A percentile compares a stretch with the other conserved stretches of the same genome.
Conservation (phyloP, 2,329 filamentous ascomycete genomes). For the Myriosclerotinia curreyana region DNA sequence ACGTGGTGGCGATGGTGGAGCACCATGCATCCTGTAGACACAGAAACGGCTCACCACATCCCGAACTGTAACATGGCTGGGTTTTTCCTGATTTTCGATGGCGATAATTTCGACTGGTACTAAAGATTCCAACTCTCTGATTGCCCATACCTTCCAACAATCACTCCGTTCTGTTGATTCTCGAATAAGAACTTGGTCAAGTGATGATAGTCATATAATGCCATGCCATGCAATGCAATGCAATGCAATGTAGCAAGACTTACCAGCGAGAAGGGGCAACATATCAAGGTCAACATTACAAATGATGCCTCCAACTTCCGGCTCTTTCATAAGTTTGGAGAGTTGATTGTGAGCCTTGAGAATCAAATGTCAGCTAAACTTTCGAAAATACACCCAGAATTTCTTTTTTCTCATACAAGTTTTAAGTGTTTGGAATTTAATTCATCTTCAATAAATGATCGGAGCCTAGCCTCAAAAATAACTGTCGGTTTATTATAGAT, state of each 20-base stretch:
- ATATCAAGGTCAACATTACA: background rate
- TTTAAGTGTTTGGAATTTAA: background rate
- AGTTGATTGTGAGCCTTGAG: background rate
- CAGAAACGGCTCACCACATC: constrained; percentile 5
- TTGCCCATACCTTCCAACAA: background rate
- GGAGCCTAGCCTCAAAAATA: constrained; percentile 4
- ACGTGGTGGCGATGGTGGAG: background rate
- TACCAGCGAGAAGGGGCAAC: constrained; percentile 10
- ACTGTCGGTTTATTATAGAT: background rate
- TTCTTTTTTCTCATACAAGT: background rate
- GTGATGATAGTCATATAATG: background rate
- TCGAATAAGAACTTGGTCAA: background rate
- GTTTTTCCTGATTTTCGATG: background rate
- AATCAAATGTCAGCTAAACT: background rate
- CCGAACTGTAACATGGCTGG: background rate
- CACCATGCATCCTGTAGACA: constrained; percentile 12
- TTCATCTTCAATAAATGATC: background rate
- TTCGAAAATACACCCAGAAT: background rate
- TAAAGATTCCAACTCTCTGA: background rate
- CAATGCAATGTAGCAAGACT: background rate
- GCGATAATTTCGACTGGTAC: constrained; percentile 1
- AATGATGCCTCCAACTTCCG: constrained; percentile 8
- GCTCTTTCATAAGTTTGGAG: background rate
- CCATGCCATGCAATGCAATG: too few species aligned
- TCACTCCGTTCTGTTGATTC: background rate